Base-by-base conservation (phyloP, 306 rosid species). In the Acacia melanoxylon region DNA sequence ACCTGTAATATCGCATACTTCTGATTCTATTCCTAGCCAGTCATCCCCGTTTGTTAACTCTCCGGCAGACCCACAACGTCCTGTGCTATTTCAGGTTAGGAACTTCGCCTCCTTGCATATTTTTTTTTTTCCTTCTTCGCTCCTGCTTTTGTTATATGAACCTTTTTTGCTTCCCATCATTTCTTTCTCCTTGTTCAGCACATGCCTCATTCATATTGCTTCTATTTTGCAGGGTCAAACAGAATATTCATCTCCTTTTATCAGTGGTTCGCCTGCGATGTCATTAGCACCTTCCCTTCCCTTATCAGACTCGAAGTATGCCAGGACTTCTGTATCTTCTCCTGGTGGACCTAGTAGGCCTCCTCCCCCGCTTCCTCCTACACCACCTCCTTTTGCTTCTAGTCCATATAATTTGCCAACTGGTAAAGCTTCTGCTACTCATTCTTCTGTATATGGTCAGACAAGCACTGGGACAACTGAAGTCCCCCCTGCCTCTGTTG, bases 351-450 rank as follows among this genome's bases (percentile, higher is more conserved):
- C 87, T 71, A 90, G 80, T 79, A 90, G 99, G 87, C 89, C 87
- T 22, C 97, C 93, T 52, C 99, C 99, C 58, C 99, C 99, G 5
- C 99, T 95, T 84, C 99, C 99, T 75, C 98, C 92, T 40, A 95
- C 97, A 31, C 98, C 98, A 22, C 96, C 99, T 72, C 99, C 98
- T 79, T 91, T 62, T 89, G 89, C 90, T 69, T 88, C 98, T 59
- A 86, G 89, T 86, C 86, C 93, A 22, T 90, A 86, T 83, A 91
- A 95, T 86, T 61, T 89, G 78, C 45, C 92, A 19, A 75, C 93
- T 52, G 85, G 71, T 63, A 95, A 91, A 89, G 62, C 90, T 80
- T 83, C 94, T 74, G 82, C 76, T 61, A 74, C 93, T 46, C 94
- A 89, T 66, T 78, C 97, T 65, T 86, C 91, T 20, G 76, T 51